Conservation (phyloP, 2,329 filamentous ascomycete species). For the Fusarium sp. region DNA sequence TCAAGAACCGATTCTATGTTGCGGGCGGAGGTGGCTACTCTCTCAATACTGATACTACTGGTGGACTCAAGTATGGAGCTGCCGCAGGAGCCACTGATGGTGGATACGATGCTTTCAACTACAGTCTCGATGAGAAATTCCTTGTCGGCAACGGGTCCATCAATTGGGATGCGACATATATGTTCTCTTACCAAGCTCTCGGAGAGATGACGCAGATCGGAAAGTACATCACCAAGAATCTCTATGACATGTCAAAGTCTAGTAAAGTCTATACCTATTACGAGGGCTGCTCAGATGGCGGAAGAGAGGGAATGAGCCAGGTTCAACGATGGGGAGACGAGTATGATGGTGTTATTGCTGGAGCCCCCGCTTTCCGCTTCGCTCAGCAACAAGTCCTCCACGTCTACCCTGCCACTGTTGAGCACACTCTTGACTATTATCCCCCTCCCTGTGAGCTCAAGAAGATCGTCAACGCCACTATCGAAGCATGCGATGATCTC, state of each 20-base stretch:
- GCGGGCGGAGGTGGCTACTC: constrained; percentile 29
- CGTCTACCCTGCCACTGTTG: neutral
- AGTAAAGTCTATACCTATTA: constrained; percentile 63
- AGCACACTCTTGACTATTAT: neutral
- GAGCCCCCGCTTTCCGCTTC: constrained; percentile 42
- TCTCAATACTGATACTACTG: constrained; percentile 47
- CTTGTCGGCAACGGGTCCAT: constrained; percentile 62
- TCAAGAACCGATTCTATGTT: constrained; percentile 6
- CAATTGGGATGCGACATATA: constrained; percentile 62
- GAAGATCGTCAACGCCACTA: constrained; percentile 13
- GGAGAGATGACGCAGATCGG: constrained; percentile 61
- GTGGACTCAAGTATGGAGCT: constrained; percentile 56
- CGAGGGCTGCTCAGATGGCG: constrained; percentile 60
- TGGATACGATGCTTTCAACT: constrained; percentile 57
- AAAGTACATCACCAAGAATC: constrained; percentile 45
- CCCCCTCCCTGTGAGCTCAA: constrained; percentile 3
- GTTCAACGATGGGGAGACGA: constrained; percentile 34
- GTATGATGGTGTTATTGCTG: constrained; percentile 33
- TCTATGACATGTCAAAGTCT: neutral
- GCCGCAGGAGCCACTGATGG: constrained; percentile 55
- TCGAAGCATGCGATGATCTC: constrained; percentile 21
- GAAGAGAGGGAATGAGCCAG: constrained; percentile 57
- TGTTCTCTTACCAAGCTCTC: constrained; percentile 63
- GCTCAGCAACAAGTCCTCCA: constrained; percentile 4
- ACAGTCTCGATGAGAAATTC: constrained; percentile 53